A percentile compares a stretch with the other conserved stretches of the same genome.
Conservation (phyloP, 164 flowering plant species). For the Nelumbo lutea region DNA sequence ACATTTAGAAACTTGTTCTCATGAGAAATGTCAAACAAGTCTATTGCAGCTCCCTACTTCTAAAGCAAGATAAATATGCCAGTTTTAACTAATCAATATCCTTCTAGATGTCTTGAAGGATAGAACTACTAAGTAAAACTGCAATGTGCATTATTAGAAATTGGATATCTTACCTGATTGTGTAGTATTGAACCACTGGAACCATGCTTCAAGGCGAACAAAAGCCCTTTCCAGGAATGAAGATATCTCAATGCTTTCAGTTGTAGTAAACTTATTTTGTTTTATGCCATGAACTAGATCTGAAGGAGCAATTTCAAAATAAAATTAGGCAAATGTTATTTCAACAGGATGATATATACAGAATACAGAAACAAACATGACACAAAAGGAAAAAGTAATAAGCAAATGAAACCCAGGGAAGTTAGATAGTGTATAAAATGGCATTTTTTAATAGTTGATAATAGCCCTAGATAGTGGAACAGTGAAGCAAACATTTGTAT, state of each 20-base stretch:
- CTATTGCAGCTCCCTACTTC: too few species aligned
- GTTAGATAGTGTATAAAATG: neutral
- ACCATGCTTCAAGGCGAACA: constrained; percentile 93
- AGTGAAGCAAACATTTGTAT: too few species aligned
- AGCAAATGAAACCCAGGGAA: neutral
- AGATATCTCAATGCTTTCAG: constrained; percentile 53
- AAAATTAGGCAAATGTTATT: neutral
- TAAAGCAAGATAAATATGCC: neutral
- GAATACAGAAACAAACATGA: neutral
- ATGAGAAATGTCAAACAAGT: too few species aligned
- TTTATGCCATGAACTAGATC: constrained; percentile 58
- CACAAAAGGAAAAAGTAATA: neutral
- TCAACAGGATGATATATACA: neutral
- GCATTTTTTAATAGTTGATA: too few species aligned
- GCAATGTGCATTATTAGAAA: too few species aligned
- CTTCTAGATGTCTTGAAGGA: neutral
- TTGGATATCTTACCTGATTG: constrained; percentile 56
- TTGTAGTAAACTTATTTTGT: constrained; percentile 43
- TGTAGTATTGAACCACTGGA: constrained; percentile 91
- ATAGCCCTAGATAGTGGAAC: too few species aligned
- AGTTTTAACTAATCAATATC: neutral
- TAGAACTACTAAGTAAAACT: neutral
- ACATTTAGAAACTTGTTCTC: too few species aligned
- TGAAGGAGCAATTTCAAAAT: constrained; percentile 20
- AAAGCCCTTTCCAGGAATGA: constrained; percentile 74